Conservation (phyloP, 1,284 basidiomycete species). For the Irpex sp. region DNA sequence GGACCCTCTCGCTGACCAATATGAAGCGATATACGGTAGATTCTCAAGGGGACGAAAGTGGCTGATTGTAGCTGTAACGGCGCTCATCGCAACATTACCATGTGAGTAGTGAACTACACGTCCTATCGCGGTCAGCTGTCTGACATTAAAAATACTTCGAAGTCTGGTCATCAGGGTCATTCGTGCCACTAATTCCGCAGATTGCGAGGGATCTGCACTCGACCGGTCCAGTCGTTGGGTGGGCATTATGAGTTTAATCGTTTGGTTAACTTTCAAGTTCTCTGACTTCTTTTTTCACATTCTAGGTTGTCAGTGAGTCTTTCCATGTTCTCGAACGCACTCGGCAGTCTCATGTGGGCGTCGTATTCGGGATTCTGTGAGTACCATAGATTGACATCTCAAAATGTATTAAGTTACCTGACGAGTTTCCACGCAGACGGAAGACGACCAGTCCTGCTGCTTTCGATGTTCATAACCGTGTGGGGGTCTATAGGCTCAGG, state of each 20-base stretch:
- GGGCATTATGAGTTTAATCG: constrained; percentile 18
- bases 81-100: constrained; percentile 49
- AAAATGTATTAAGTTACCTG: background rate
- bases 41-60: constrained; percentile 44
- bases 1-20: background rate
- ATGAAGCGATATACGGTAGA: constrained; percentile 43
- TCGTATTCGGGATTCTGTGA: constrained; percentile 50
- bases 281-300: background rate
- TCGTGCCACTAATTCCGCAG: constrained; percentile 67
- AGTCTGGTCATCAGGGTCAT: constrained; percentile 69
- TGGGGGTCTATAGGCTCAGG: constrained; percentile 61
- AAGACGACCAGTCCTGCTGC: constrained; percentile 56
- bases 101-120: constrained; percentile 32
- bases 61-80: constrained; percentile 33
- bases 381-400: constrained; percentile 10
- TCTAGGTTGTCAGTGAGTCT: constrained; percentile 40
- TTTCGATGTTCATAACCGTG: constrained; percentile 52
- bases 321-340: constrained; percentile 38
- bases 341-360: constrained; percentile 47
- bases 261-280: background rate
- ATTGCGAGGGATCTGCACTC: constrained; percentile 60
- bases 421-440: constrained; percentile 43
- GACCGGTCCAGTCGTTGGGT: constrained; percentile 54
- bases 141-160: background rate
- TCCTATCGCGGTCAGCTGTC: background rate